Evolutionary conservation across 202 grass and related monocot species (phyloP).

Genomic region (Panicum virgatum): DNA sequence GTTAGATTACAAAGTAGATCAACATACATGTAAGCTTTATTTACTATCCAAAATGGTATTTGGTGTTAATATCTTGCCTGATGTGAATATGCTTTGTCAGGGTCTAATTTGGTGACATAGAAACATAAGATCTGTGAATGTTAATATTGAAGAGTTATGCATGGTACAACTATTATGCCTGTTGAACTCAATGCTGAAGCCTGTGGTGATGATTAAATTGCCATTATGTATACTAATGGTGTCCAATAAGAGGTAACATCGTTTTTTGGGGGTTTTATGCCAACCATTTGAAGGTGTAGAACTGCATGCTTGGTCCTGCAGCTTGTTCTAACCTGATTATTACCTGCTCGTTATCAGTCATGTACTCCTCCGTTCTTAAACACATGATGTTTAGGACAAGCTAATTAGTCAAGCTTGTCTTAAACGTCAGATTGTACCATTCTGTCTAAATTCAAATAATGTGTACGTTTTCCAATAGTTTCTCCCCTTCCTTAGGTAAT

Average conservation of each 20-base stretch:
- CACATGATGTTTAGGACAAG: no score
- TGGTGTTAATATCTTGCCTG: background rate
- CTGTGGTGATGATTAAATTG: background rate
- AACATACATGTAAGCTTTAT: constrained; percentile 10
- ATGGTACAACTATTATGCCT: background rate
- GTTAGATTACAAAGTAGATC: background rate
- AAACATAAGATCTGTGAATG: background rate
- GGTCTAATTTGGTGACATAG: background rate
- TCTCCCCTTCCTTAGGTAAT: background rate
- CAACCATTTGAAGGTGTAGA: background rate
- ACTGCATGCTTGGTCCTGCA: background rate
- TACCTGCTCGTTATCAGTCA: background rate
- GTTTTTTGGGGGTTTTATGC: no score
- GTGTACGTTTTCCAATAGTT: background rate
- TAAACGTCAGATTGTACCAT: background rate
- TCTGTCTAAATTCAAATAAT: background rate
- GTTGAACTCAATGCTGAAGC: background rate
- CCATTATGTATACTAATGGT: background rate
- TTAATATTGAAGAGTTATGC: background rate
- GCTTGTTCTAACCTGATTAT: background rate
- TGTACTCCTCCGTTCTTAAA: no score
- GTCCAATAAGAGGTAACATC: background rate
- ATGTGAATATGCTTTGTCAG: constrained; percentile 15
- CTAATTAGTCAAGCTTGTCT: no score
- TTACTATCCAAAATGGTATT: constrained; percentile 9